Evolutionary conservation across 768 basidiomycete genomes (phyloP).

Genomic region (Melanogaster broomeanus): DNA sequence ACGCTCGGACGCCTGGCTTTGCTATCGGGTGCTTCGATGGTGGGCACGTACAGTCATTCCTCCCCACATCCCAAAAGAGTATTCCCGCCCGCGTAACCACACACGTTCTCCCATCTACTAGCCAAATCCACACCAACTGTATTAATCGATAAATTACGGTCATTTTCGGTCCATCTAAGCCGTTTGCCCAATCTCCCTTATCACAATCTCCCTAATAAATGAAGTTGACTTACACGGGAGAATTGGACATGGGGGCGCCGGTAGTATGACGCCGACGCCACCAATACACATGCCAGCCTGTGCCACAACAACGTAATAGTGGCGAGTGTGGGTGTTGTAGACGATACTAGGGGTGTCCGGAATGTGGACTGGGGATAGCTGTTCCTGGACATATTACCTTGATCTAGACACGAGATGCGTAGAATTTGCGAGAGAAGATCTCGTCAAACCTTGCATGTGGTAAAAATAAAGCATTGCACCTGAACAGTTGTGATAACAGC

Average conservation of each 20-base stretch:
- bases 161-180: not conserved
- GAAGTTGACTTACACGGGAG: not conserved
- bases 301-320: no score
- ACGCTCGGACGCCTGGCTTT: no score
- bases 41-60: not conserved
- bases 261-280: not conserved
- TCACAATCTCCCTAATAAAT: not conserved
- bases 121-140: no score
- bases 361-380: conserved; percentile 42
- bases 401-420: conserved; percentile 41
- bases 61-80: not conserved
- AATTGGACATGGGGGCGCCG: not conserved
- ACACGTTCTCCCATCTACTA: not conserved
- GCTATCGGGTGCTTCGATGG: no score
- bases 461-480: not conserved
- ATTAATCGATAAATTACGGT: not conserved
- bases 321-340: conserved; percentile 25
- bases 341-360: conserved; percentile 35
- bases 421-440: not conserved
- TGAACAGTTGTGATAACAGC: not conserved
- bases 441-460: not conserved
- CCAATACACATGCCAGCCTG: not conserved
- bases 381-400: conserved; percentile 48
- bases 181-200: not conserved
- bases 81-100: not conserved